These are phyloP conservation scores for Geum urbanum DNA, from an alignment of 306 rosid species.

Conservation along the genomic window DNA sequence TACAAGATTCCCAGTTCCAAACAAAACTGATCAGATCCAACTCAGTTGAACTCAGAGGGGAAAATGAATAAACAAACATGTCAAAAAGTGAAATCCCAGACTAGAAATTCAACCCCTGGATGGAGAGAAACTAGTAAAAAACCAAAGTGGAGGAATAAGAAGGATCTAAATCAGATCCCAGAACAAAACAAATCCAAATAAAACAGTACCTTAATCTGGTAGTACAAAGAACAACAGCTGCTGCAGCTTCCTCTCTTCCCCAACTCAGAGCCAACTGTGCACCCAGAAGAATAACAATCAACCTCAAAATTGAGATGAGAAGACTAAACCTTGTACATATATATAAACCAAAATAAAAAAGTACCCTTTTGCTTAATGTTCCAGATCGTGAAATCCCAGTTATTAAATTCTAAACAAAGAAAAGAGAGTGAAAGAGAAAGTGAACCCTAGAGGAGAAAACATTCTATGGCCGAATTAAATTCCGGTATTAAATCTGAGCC, in stretches of 20 bases:
- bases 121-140: constrained; percentile 25
- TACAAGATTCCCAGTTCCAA: constrained; percentile 33
- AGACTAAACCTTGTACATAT: not conserved
- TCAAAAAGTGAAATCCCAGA: constrained; percentile 29
- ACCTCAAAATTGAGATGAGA: not conserved
- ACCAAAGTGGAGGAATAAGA: constrained; percentile 32
- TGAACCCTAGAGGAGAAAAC: constrained; percentile 1
- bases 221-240: not conserved
- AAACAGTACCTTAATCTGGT: constrained; percentile 25
- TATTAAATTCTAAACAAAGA: not conserved
- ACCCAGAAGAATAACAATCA: not conserved
- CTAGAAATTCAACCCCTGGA: constrained; percentile 21
- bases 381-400: not conserved
- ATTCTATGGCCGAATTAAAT: constrained; percentile 16
- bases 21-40: constrained; percentile 52
- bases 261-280: constrained; percentile 31
- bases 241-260: constrained; percentile 13
- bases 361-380: not conserved
- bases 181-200: constrained; percentile 11
- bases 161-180: constrained; percentile 66
- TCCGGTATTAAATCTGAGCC: not conserved
- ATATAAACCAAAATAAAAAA: not conserved
- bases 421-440: not conserved
- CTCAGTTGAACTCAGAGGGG: constrained; percentile 20
- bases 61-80: constrained; percentile 22